These are phyloP conservation scores for Furcasterigmium furcatum DNA, from an alignment of 2,329 filamentous ascomycete genomes.

Conservation along the genomic window DNA sequence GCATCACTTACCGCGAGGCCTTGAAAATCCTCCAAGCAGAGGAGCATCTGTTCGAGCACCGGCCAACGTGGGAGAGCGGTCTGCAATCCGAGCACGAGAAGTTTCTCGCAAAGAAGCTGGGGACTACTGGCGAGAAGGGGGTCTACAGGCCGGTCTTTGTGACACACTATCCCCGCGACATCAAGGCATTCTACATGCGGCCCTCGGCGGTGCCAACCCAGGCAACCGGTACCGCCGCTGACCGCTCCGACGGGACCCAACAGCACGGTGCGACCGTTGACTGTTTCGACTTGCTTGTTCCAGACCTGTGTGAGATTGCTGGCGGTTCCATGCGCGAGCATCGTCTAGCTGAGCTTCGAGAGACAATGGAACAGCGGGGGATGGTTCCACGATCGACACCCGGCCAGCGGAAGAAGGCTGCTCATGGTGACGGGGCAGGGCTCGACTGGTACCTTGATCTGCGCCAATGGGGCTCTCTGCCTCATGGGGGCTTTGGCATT, in stretches of 20 bases:
- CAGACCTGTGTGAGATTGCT: slow-evolving; percentile 80
- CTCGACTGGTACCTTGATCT: slow-evolving; percentile 88
- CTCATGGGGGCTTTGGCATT: slow-evolving; percentile 86
- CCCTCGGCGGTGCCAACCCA: slow-evolving; percentile 20
- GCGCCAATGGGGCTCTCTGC: slow-evolving; percentile 84
- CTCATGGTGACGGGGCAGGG: slow-evolving; percentile 22
- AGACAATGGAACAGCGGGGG: slow-evolving; percentile 68
- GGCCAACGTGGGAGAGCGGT: slow-evolving; percentile 67
- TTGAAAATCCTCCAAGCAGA: slow-evolving; percentile 65
- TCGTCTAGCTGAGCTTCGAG: slow-evolving; percentile 61
- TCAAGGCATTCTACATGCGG: slow-evolving; percentile 83
- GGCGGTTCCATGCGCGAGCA: slow-evolving; percentile 90
- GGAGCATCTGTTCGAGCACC: slow-evolving; percentile 60
- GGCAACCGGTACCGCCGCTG: background rate
- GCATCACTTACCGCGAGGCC: slow-evolving; percentile 79
- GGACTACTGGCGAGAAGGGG: slow-evolving; percentile 41
- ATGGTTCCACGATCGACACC: slow-evolving; percentile 39
- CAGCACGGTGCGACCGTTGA: slow-evolving; percentile 60
- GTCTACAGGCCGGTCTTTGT: slow-evolving; percentile 74
- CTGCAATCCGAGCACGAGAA: slow-evolving; percentile 92
- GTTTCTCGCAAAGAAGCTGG: slow-evolving; percentile 70
- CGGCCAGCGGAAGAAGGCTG: slow-evolving; percentile 19
- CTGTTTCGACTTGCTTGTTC: slow-evolving; percentile 87
- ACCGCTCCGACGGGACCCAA: background rate
- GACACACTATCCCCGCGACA: slow-evolving; percentile 81